Evolutionary conservation across 225 moss, liverwort and hornwort genomes (phyloP).

Genomic region (Marchantia polymorpha): DNA sequence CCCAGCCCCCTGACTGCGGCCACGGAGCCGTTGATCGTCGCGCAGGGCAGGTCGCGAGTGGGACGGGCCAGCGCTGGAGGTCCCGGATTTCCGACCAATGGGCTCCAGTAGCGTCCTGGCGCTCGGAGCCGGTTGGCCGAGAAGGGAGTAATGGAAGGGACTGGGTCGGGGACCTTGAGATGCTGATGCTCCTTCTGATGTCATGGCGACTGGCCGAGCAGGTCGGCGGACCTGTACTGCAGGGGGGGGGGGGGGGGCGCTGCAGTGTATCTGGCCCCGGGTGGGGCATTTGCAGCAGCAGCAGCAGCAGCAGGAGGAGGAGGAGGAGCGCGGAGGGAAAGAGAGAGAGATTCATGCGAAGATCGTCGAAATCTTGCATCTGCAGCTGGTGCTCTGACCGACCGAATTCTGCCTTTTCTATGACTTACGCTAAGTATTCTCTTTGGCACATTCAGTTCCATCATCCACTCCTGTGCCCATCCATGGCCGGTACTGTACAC

Average conservation of each 20-base stretch:
- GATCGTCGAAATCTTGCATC: constrained; percentile 10
- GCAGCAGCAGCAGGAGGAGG: too few relatives aligned
- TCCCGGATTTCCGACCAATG: neutral
- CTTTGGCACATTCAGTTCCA: neutral
- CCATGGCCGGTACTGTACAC: neutral
- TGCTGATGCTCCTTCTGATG: neutral
- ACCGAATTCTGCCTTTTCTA: neutral
- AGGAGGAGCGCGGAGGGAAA: too few relatives aligned
- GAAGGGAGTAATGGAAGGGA: neutral
- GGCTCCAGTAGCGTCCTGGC: neutral
- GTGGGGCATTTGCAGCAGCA: neutral
- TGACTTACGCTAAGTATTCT: neutral
- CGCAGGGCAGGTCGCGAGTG: neutral
- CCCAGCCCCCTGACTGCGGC: neutral
- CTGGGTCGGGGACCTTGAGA: neutral
- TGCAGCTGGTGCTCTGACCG: neutral
- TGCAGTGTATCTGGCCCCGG: neutral
- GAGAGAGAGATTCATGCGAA: neutral
- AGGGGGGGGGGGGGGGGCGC: too few relatives aligned
- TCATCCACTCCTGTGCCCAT: neutral
- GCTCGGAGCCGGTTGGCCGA: neutral
- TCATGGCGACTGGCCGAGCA: neutral
- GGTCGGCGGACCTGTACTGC: neutral
- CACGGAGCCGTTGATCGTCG: neutral
- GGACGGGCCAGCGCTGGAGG: neutral